Percentiles rank a stretch among this genome's conserved stretches.
Conservation (phyloP, 1,284 basidiomycete species). For the Rhodotorula sp. region DNA sequence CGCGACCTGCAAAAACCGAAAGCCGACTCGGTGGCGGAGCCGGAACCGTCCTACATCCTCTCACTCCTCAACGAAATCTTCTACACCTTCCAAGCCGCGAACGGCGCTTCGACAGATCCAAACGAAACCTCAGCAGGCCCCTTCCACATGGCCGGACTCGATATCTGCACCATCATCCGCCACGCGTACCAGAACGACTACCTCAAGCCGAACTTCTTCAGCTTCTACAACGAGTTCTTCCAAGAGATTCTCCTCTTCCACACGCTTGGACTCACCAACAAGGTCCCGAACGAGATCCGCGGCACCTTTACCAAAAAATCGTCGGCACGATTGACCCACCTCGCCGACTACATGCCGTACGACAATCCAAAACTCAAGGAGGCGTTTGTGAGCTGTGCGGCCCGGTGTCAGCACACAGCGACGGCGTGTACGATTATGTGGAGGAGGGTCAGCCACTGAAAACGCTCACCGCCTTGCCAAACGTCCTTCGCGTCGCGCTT, state of each 20-base stretch:
- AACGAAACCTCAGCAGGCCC: background rate
- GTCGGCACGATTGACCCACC: background rate
- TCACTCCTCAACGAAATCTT: background rate
- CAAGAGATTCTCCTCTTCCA: background rate
- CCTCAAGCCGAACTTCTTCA: background rate
- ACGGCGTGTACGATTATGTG: too few relatives aligned
- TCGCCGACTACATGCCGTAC: background rate
- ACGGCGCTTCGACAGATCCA: background rate
- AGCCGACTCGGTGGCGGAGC: background rate
- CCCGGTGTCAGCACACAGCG: too few relatives aligned
- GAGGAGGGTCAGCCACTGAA: too few relatives aligned
- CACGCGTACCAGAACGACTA: background rate
- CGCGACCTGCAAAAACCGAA: constrained; percentile 1
- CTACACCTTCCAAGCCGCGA: background rate
- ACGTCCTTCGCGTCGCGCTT: too few relatives aligned
- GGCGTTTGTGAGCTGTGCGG: too few relatives aligned
- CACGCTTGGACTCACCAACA: background rate
- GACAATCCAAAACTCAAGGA: background rate
- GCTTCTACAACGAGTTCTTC: constrained; percentile 1
- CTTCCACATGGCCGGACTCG: background rate
- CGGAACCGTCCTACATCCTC: background rate
- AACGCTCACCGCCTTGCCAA: too few relatives aligned
- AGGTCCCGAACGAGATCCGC: background rate
- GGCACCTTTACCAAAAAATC: background rate
- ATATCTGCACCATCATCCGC: background rate